Evolutionary conservation across 495 filamentous ascomycete genomes (phyloP), one percentile per base, ranked within the genome.

Genomic region (Aspergillus haitiensis): DNA sequence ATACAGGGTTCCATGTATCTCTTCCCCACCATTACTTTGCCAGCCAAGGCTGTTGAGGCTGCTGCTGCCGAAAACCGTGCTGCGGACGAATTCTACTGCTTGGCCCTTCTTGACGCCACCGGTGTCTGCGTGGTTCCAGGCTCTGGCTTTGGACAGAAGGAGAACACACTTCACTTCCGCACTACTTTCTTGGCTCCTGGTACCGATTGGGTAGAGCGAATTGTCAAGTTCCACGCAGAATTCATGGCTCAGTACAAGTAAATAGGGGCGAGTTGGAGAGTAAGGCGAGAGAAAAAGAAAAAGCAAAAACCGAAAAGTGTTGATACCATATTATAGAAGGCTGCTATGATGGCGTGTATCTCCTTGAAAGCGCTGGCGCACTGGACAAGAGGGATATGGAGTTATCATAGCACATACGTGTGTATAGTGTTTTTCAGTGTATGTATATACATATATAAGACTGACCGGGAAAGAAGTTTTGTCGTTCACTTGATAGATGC

Each of bases 161-260:
- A 94, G 65, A 88, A 89, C 67, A 92, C 87, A 16, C 77, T 94
- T 68, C 94, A 98, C 82, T 95, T 98, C 81, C 82, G 94, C 63
- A 98, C 94, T 2, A 98, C 95, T 6, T 98, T 98, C 81, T 78
- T 98, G 57, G 92, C 94, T 5, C 94, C 95, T 1, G 94, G 94
- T 4, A 96, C 92, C 7, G 92, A 96, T 69, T 98, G 94, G 94
- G 87, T 95, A 35, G 88, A 88, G 39, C 83, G 86, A 61, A 90
- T 98, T 62, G 85, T 85, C 61, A 87, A 90, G 74, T 98, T 98
- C 78, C 94, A 98, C 74, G 73, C 84, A 67, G 87, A 89, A 58
- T 98, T 98, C 70, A 91, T 98, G 86, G 82, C 89, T 15, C 85
- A 97, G 81, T 97, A 84, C 68, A 74, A 75, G 56, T 78, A 64